phyloP scores from a whole-genome alignment of 129 eudicot species.

The Silybum marianum region DNA sequence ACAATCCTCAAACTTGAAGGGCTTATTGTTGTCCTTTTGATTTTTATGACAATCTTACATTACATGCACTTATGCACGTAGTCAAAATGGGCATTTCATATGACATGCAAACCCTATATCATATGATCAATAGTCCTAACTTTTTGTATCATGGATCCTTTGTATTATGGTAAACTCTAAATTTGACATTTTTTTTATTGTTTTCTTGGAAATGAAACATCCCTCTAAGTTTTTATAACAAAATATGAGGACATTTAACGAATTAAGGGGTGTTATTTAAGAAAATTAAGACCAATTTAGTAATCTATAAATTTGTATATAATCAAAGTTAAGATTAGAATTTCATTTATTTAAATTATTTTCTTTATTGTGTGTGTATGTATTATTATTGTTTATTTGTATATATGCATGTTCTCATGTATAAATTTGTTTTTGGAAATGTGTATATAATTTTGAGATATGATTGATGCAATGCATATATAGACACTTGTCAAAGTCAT shows the following conservation, averaged over 20 bases:
- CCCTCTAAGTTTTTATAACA: neutral
- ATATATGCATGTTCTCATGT: neutral
- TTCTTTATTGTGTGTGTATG: neutral
- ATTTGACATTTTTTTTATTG: neutral
- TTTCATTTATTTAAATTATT: neutral
- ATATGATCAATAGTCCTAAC: neutral
- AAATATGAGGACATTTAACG: neutral
- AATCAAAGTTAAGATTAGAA: neutral
- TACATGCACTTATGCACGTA: slow-evolving; percentile 25
- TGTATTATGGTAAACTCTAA: too few relatives aligned
- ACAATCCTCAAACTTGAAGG: slow-evolving; percentile 1
- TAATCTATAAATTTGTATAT: too few relatives aligned
- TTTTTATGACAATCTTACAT: neutral
- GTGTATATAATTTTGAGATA: neutral
- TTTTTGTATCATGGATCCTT: too few relatives aligned
- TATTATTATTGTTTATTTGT: too few relatives aligned
- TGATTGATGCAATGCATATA: slow-evolving; percentile 6
- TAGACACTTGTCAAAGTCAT: slow-evolving; percentile 11
- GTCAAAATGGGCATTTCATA: slow-evolving; percentile 16
- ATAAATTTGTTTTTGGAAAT: neutral
- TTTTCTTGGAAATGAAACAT: too few relatives aligned
- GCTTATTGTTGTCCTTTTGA: slow-evolving; percentile 21
- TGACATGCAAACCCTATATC: neutral
- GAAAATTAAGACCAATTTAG: neutral
- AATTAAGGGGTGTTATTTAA: neutral